A percentile compares a stretch with the other conserved stretches of the same genome.
Conservation (phyloP, 371 early-diverging fungal genomes). For the Mortierella sp. region DNA sequence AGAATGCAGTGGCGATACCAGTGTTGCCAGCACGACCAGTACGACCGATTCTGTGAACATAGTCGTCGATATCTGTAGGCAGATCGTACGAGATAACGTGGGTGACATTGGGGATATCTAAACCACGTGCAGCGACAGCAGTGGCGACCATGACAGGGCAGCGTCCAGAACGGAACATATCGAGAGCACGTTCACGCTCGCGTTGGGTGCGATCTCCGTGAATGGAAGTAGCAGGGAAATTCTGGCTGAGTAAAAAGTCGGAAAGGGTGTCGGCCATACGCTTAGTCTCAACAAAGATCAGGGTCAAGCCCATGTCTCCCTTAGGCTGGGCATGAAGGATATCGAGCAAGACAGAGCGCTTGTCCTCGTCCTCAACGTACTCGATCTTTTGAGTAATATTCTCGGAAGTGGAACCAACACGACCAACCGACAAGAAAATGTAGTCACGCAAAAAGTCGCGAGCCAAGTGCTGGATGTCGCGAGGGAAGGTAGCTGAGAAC, state of each 20-base stretch:
- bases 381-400: slow-evolving; percentile 96
- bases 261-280: slow-evolving; percentile 97
- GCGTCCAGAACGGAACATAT: slow-evolving; percentile 90
- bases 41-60: slow-evolving; percentile 99
- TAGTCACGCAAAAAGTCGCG: slow-evolving; percentile 95
- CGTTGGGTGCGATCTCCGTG: slow-evolving; percentile 98
- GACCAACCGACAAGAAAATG: slow-evolving; percentile 94
- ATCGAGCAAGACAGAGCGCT: slow-evolving; percentile 88
- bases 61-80: slow-evolving; percentile 95
- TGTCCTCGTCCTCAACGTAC: slow-evolving; percentile 88
- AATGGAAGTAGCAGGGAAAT: slow-evolving; percentile 95
- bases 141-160: slow-evolving; percentile 98
- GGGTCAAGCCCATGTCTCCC: slow-evolving; percentile 76
- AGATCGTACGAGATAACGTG: slow-evolving; percentile 97
- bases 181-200: slow-evolving; percentile 96
- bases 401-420: slow-evolving; percentile 96
- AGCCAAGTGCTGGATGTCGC: slow-evolving; percentile 95
- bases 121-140: slow-evolving; percentile 99
- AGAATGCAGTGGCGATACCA: slow-evolving; percentile 97
- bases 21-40: slow-evolving; percentile 98
- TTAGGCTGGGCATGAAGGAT: slow-evolving; percentile 81
- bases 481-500: slow-evolving; percentile 98
- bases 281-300: slow-evolving; percentile 99
- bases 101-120: slow-evolving; percentile 92
- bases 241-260: slow-evolving; percentile 75